Conservation (phyloP, 306 rosid genomes). For the Gillenia trifoliata region DNA sequence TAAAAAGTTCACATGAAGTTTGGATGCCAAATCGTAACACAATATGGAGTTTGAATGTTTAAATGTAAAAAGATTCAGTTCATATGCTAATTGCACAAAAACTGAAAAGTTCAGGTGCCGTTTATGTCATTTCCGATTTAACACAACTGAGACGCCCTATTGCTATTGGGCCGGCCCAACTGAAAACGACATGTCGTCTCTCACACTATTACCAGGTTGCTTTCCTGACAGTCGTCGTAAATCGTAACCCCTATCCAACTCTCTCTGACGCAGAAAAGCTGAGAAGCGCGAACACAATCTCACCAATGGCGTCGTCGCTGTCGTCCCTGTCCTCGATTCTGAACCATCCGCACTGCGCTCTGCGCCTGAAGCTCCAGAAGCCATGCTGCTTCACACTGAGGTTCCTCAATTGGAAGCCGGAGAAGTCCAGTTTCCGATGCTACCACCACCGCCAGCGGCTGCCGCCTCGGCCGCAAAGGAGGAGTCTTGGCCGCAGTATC, state of each 20-base stretch:
- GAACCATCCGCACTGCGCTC: slow-evolving; percentile 44
- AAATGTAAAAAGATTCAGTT: background rate
- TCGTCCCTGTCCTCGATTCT: slow-evolving; percentile 52
- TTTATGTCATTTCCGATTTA: background rate
- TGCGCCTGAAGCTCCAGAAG: slow-evolving; percentile 41
- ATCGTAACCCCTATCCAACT: slow-evolving; percentile 1
- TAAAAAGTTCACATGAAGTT: no score
- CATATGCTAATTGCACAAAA: background rate
- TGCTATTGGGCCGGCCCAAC: background rate
- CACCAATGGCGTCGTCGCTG: slow-evolving; percentile 39
- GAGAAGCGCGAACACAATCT: slow-evolving; percentile 5
- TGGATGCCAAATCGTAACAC: background rate
- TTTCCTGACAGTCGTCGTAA: background rate
- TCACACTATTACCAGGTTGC: background rate
- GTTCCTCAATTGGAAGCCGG: slow-evolving; percentile 23
- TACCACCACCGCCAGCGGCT: slow-evolving; percentile 23
- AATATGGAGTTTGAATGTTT: background rate
- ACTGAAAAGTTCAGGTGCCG: background rate
- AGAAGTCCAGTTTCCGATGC: slow-evolving; percentile 14
- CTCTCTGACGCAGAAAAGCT: background rate
- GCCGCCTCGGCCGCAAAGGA: slow-evolving; percentile 13
- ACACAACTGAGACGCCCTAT: background rate
- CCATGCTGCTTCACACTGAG: slow-evolving; percentile 34
- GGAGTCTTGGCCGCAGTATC: slow-evolving; percentile 6
- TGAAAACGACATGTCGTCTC: slow-evolving; percentile 1